Percentiles rank a stretch among this genome's conserved stretches.
Conservation (phyloP, 2,329 filamentous ascomycete species). For the Alternaria burnsii region DNA sequence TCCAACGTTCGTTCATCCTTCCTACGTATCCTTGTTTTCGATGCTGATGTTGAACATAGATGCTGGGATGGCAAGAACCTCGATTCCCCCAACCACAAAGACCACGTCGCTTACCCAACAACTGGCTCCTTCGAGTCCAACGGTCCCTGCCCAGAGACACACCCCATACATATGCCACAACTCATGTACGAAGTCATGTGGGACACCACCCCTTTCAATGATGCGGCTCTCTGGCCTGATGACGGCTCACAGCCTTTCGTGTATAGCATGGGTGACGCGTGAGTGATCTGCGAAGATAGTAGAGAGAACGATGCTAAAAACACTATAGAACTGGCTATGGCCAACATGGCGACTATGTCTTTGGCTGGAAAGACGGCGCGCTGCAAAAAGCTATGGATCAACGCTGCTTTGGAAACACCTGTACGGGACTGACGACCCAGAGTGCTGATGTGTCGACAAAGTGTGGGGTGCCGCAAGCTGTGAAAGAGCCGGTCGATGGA, state of each 20-base stretch:
- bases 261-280: constrained; percentile 51
- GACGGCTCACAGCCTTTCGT: constrained; percentile 39
- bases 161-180: constrained; percentile 58
- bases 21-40: neutral
- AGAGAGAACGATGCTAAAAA: neutral
- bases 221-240: constrained; percentile 33
- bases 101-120: constrained; percentile 54
- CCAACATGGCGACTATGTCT: constrained; percentile 37
- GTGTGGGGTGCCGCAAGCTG: constrained; percentile 30
- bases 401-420: constrained; percentile 39
- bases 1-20: constrained; percentile 44
- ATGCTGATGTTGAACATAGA: neutral
- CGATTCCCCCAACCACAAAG: constrained; percentile 64
- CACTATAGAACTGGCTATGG: constrained; percentile 34
- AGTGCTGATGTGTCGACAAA: constrained; percentile 20
- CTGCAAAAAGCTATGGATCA: constrained; percentile 56
- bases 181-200: constrained; percentile 58
- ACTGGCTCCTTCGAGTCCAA: constrained; percentile 31
- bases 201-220: constrained; percentile 49
- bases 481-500: constrained; percentile 31
- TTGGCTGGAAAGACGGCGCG: constrained; percentile 60
- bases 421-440: constrained; percentile 47
- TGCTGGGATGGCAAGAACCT: constrained; percentile 60
- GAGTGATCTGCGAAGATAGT: neutral
- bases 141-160: constrained; percentile 50